phyloP scores from a whole-genome alignment of 2,329 filamentous ascomycete species.

The Immersiporthe knoxdaviesiana region DNA sequence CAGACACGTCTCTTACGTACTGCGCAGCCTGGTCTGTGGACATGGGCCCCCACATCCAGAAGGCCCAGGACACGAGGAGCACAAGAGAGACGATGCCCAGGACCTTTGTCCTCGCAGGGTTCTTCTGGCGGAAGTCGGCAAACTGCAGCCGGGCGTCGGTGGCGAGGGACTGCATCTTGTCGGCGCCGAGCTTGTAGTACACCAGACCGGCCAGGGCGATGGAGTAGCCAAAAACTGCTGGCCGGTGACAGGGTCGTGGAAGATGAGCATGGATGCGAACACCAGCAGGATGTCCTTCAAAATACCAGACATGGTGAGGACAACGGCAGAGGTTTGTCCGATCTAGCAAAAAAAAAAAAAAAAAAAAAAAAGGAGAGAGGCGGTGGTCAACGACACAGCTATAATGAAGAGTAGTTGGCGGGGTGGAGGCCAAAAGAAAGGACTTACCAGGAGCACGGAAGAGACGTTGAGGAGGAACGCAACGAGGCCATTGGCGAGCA shows the following conservation, averaged over 20 bases:
- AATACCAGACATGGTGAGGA: conserved; percentile 72
- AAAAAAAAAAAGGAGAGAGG: too few species aligned
- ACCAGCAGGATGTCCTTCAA: conserved; percentile 75
- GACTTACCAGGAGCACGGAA: conserved; percentile 75
- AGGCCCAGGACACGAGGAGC: conserved; percentile 8
- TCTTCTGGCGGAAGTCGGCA: conserved; percentile 27
- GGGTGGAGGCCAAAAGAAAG: too few species aligned
- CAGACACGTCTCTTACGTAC: conserved; percentile 21
- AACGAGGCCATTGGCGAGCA: conserved; percentile 71
- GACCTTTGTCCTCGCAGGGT: conserved; percentile 25
- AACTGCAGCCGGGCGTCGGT: conserved; percentile 28
- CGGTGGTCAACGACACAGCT: not conserved
- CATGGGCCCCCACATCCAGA: conserved; percentile 24
- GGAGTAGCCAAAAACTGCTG: conserved; percentile 73
- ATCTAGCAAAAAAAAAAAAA: too few species aligned
- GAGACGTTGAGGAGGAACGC: conserved; percentile 79
- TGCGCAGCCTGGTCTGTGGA: conserved; percentile 19
- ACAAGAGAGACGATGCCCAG: conserved; percentile 21
- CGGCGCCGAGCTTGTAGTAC: conserved; percentile 35
- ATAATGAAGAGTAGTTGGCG: too few species aligned
- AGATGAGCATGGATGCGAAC: conserved; percentile 67
- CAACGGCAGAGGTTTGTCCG: conserved; percentile 73
- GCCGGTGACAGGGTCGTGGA: conserved; percentile 64
- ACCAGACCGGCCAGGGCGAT: conserved; percentile 52
- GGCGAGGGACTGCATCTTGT: conserved; percentile 26